Conservation (phyloP, 176 grass and related monocot genomes). For the Eragrostis nindensis region DNA sequence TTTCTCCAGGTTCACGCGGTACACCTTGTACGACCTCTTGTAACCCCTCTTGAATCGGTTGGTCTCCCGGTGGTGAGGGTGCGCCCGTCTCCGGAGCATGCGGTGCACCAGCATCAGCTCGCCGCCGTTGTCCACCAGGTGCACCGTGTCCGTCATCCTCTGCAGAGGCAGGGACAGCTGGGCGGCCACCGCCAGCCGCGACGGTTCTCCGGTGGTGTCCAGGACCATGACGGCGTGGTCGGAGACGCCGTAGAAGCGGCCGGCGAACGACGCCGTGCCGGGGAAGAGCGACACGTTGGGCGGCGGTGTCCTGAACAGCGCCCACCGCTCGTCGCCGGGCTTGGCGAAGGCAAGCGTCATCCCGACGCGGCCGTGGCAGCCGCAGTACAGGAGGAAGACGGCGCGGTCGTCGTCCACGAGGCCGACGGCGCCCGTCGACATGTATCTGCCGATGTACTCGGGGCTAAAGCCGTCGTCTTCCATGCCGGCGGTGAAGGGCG, state of each 20-base stretch:
- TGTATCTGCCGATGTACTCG: no score
- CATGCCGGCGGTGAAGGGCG: neutral
- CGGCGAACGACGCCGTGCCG: neutral
- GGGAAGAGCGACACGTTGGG: neutral
- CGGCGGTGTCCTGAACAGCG: neutral
- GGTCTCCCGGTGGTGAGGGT: no score
- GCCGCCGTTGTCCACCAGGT: neutral
- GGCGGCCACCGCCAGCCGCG: neutral
- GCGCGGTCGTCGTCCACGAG: neutral
- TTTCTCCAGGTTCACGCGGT: no score
- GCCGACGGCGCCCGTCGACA: neutral
- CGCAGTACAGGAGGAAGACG: neutral
- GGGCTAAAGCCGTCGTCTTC: no score
- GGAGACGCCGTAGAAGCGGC: neutral
- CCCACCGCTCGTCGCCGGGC: neutral
- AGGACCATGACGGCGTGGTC: neutral
- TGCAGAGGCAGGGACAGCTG: neutral
- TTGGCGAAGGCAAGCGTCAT: neutral
- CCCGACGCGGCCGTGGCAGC: rapidly evolving
- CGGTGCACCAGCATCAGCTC: neutral
- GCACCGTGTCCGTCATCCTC: neutral
- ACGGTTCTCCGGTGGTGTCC: neutral
- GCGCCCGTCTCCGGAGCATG: neutral
- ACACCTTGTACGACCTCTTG: no score
- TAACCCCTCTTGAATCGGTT: no score